phyloP scores from a whole-genome alignment of 2,329 filamentous ascomycete species.

The Fusarium protoensiforme region DNA sequence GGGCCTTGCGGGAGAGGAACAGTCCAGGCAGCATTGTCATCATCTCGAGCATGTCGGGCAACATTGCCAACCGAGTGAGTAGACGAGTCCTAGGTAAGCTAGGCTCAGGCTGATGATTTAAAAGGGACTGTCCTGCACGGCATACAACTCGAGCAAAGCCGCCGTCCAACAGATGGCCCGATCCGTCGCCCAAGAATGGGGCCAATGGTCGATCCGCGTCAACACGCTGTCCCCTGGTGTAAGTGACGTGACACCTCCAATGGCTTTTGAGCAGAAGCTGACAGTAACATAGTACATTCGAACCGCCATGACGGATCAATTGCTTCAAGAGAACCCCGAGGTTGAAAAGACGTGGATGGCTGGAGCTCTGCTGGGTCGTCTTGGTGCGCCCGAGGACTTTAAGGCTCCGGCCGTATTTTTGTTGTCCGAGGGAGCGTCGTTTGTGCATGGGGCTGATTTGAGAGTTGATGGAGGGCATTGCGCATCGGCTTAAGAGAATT shows the following conservation, averaged over 20 bases:
- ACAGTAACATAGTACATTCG: conserved; percentile 50
- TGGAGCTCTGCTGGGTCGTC: conserved; percentile 62
- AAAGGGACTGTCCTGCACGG: conserved; percentile 70
- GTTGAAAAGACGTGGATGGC: conserved; percentile 64
- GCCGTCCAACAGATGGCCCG: conserved; percentile 69
- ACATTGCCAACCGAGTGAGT: conserved; percentile 62
- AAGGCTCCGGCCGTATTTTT: conserved; percentile 67
- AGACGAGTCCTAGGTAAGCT: background rate
- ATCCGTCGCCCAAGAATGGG: conserved; percentile 72
- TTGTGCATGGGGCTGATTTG: conserved; percentile 68
- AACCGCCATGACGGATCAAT: conserved; percentile 59
- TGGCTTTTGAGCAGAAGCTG: background rate
- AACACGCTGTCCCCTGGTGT: conserved; percentile 72
- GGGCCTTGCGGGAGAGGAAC: conserved; percentile 59
- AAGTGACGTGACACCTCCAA: background rate
- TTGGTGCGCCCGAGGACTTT: conserved; percentile 68
- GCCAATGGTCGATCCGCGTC: conserved; percentile 69
- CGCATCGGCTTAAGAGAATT: conserved; percentile 44
- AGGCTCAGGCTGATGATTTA: background rate
- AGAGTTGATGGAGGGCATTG: conserved; percentile 68
- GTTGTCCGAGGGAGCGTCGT: conserved; percentile 65
- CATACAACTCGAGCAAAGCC: conserved; percentile 72
- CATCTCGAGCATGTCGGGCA: conserved; percentile 61
- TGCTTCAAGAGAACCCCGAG: conserved; percentile 58
- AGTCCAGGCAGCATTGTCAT: conserved; percentile 60